These are phyloP conservation scores for Quercus wislizeni DNA, from an alignment of 306 rosid species.

Conservation along the genomic window DNA sequence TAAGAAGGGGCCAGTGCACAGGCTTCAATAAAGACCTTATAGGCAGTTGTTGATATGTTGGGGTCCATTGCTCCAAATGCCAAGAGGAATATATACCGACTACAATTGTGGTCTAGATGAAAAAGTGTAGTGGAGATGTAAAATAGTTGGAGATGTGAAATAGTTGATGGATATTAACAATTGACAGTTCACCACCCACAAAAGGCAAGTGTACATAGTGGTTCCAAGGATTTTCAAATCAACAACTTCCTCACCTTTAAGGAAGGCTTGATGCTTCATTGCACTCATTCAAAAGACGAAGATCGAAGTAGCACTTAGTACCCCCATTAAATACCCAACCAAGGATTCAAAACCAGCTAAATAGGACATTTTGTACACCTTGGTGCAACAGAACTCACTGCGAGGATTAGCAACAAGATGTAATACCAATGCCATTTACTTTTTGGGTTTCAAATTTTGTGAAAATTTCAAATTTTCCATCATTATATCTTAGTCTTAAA, in stretches of 20 bases:
- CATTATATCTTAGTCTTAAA: no score
- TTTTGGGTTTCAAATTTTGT: background rate
- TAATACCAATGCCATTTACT: background rate
- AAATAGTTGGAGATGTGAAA: constrained; percentile 45
- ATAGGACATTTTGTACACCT: constrained; percentile 55
- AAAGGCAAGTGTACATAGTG: constrained; percentile 81
- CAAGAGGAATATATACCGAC: constrained; percentile 75
- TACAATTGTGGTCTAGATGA: constrained; percentile 80
- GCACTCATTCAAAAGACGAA: constrained; percentile 67
- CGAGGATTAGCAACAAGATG: constrained; percentile 6
- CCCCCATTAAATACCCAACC: constrained; percentile 76
- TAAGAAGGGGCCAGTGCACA: constrained; percentile 74
- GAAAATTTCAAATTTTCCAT: background rate
- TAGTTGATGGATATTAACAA: constrained; percentile 60
- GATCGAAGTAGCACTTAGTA: constrained; percentile 46
- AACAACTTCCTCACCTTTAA: constrained; percentile 69
- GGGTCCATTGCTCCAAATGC: constrained; percentile 85
- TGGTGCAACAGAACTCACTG: constrained; percentile 67
- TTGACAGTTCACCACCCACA: constrained; percentile 92
- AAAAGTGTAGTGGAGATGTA: constrained; percentile 73
- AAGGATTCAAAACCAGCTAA: constrained; percentile 73
- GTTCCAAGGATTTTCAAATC: constrained; percentile 63
- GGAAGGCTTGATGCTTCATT: constrained; percentile 71
- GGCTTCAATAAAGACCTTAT: constrained; percentile 15
- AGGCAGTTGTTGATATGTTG: constrained; percentile 73